phyloP scores from a whole-genome alignment of 768 basidiomycete species.

The Lactarius evosmus region DNA sequence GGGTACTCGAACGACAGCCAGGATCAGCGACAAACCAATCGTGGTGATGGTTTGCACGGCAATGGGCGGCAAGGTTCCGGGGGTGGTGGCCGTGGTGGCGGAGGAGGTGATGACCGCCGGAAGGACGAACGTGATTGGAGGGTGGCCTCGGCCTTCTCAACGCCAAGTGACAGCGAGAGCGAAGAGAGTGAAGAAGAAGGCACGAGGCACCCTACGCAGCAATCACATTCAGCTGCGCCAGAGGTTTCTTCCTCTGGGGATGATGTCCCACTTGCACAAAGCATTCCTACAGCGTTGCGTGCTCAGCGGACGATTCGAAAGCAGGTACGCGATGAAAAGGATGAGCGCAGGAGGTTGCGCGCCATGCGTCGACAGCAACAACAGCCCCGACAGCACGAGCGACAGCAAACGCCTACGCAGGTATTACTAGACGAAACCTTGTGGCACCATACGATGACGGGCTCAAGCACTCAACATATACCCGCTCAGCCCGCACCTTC shows the following conservation, averaged over 20 bases:
- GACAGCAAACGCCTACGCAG: slow-evolving; percentile 4
- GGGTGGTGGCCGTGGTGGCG: slow-evolving; percentile 28
- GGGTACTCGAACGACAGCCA: slow-evolving; percentile 22
- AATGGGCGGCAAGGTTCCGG: slow-evolving; percentile 22
- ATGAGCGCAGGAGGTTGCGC: slow-evolving; percentile 45
- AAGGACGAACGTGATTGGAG: slow-evolving; percentile 37
- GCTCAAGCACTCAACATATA: not conserved
- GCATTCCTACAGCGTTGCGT: slow-evolving; percentile 76
- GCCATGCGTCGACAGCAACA: slow-evolving; percentile 28
- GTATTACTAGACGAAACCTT: not conserved
- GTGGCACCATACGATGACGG: not conserved
- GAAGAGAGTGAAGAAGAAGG: slow-evolving; percentile 46
- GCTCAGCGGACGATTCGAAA: slow-evolving; percentile 79
- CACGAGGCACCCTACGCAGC: slow-evolving; percentile 5
- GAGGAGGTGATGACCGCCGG: slow-evolving; percentile 40
- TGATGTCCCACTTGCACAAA: slow-evolving; percentile 79
- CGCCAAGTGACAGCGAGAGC: slow-evolving; percentile 34
- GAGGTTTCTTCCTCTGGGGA: slow-evolving; percentile 31
- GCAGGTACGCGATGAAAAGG: slow-evolving; percentile 66
- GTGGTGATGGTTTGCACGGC: slow-evolving; percentile 33
- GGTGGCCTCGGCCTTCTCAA: slow-evolving; percentile 33
- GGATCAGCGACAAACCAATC: slow-evolving; percentile 29
- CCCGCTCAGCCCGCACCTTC: not conserved
- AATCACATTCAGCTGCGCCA: slow-evolving; percentile 17
- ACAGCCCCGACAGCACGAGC: not conserved